Conservation (phyloP, 129 eudicot species). For the Tanacetum coccineum region DNA sequence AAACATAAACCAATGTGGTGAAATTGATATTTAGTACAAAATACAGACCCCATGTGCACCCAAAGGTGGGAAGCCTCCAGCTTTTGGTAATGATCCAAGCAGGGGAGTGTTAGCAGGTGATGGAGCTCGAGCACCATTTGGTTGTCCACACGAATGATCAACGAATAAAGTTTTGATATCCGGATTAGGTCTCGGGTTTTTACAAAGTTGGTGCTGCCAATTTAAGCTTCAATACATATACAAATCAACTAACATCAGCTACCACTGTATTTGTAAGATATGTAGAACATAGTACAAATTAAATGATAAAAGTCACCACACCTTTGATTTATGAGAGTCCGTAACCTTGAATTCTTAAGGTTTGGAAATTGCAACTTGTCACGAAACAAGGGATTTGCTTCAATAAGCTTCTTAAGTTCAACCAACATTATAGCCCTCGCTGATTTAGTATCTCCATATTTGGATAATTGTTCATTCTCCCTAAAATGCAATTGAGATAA, state of each 20-base stretch:
- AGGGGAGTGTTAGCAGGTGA: constrained; percentile 80
- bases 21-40: background rate
- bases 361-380: constrained; percentile 82
- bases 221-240: constrained; percentile 53
- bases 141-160: constrained; percentile 91
- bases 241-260: background rate
- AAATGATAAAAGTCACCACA: constrained; percentile 14
- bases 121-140: constrained; percentile 88
- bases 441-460: constrained; percentile 89
- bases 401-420: constrained; percentile 88
- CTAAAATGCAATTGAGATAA: constrained; percentile 32
- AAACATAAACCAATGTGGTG: background rate
- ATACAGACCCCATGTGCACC: constrained; percentile 85
- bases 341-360: constrained; percentile 77
- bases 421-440: constrained; percentile 91
- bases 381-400: constrained; percentile 87
- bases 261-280: constrained; percentile 9
- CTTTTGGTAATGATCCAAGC: constrained; percentile 78
- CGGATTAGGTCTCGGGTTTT: constrained; percentile 90
- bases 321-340: constrained; percentile 92
- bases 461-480: constrained; percentile 88
- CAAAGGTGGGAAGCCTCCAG: constrained; percentile 85
- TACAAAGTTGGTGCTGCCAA: constrained; percentile 96
- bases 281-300: background rate
- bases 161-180: constrained; percentile 89